Evolutionary conservation across 1,139 yeast species (phyloP), one percentile per base, ranked within the genome.

Genomic region (Candida pseudocylindracea): DNA sequence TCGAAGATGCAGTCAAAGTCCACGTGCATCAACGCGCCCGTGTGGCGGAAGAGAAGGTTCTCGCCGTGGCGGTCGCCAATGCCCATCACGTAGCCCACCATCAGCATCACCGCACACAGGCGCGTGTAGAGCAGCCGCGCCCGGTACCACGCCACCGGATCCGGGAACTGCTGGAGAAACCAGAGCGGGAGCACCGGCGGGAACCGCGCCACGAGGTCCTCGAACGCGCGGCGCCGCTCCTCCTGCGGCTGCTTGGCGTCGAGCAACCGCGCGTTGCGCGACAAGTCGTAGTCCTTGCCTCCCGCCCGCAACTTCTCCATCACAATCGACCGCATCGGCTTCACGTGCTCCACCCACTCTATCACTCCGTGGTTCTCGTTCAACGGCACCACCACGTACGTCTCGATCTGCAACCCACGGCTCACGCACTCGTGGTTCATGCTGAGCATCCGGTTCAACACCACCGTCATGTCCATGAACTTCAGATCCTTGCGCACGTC

Each of bases 41-140:
- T 66, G 30, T 63, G 66, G 41, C 75, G 73, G 32, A 88, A 57
- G 35, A 91, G 53, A 24, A 91, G 68, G 45, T 91, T 91, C 46
- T 91, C 98, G 44, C 93, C 79, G 48, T 91, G 99, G 26, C 99
- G 61, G 50, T 91, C 99, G 13, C 99, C 99, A 33, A 91, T 61
- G 7, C 93, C 91, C 31, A 76, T 60, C 36, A 88, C 71, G 47
- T 79, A 81, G 0, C 99, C 98, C 7, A 88, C 93, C 59, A 91
- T 83, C 0, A 96, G 85, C 98, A 91, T 91, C 1, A 85, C 98
- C 0, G 96, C 95, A 25, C 80, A 57, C 0, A 94, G 72, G 34
- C 93, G 59, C 0, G 80, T 71, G 46, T 68, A 91, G 25, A 63
- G 57, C 32, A 72, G 72, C 36, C 96, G 57, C 1, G 91, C 80